phyloP scores from a whole-genome alignment of 805 yeast species.

The Hanseniaspora valbyensis region DNA sequence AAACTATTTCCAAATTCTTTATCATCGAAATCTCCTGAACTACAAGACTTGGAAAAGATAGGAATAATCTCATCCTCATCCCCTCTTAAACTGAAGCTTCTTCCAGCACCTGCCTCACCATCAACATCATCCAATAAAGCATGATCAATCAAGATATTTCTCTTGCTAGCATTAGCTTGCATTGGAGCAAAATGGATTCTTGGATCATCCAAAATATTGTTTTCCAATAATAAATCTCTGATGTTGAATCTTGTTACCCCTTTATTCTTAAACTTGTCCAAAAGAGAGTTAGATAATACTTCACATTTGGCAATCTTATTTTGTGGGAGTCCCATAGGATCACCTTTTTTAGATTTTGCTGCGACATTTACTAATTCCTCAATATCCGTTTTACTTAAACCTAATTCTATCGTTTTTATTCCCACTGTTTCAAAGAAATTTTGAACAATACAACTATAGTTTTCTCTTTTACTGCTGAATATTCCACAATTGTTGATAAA shows the following conservation, averaged over 20 bases:
- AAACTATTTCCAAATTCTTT: not conserved
- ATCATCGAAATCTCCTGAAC: not conserved
- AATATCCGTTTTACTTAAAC: slow-evolving; percentile 48
- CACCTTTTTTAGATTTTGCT: slow-evolving; percentile 9
- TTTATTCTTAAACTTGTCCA: not conserved
- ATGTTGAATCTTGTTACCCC: slow-evolving; percentile 9
- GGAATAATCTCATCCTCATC: slow-evolving; percentile 13
- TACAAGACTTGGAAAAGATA: slow-evolving; percentile 1
- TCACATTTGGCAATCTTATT: slow-evolving; percentile 3
- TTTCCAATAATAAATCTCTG: slow-evolving; percentile 8
- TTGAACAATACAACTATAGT: slow-evolving; percentile 28
- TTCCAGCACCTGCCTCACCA: not conserved
- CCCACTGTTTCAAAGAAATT: slow-evolving; percentile 54
- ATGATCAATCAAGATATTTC: slow-evolving; percentile 14
- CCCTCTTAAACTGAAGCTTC: slow-evolving; percentile 8
- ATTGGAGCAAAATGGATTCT: not conserved
- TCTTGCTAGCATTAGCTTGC: not conserved
- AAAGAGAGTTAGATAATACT: not conserved
- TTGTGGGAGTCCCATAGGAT: slow-evolving; percentile 2
- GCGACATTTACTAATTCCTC: slow-evolving; percentile 1
- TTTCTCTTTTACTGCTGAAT: not conserved
- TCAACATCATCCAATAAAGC: not conserved
- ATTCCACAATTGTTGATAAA: slow-evolving; percentile 58
- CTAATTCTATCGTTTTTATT: slow-evolving; percentile 49
- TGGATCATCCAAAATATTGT: not conserved